These are phyloP conservation scores for Quercus bicolor DNA, from an alignment of 306 rosid genomes.

Conservation along the genomic window DNA sequence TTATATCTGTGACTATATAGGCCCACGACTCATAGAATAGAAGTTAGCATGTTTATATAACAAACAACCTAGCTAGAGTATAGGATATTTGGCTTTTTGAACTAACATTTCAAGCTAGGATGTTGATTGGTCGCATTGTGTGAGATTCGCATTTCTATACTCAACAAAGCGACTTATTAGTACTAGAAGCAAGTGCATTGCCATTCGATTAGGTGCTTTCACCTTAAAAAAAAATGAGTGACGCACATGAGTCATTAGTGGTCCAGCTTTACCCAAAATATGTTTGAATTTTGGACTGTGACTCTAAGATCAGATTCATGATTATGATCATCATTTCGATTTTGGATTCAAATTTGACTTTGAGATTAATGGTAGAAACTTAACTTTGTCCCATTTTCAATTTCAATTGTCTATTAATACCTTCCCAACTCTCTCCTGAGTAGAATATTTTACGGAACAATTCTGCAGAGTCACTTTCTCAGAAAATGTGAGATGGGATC, in stretches of 20 bases:
- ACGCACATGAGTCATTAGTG: conserved; percentile 13
- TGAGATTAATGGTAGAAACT: background rate
- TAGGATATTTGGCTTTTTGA: conserved; percentile 13
- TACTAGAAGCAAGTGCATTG: background rate
- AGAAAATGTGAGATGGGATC: too few species aligned
- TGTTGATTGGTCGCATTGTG: conserved; percentile 21
- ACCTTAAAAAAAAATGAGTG: background rate
- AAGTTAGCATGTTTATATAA: conserved; percentile 19
- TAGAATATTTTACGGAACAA: too few species aligned
- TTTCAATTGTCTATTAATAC: too few species aligned
- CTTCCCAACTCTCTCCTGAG: too few species aligned
- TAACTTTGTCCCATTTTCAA: too few species aligned
- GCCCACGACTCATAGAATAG: conserved; percentile 4
- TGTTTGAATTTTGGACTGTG: too few species aligned
- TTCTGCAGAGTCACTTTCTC: too few species aligned
- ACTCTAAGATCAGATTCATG: background rate
- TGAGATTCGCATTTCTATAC: conserved; percentile 9
- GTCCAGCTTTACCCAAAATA: conserved; percentile 9
- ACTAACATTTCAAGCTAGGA: conserved; percentile 1
- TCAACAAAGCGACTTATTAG: background rate
- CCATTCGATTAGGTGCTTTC: conserved; percentile 11
- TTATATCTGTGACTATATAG: background rate
- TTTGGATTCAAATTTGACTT: conserved; percentile 8
- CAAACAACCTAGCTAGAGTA: background rate
- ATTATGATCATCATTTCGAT: background rate